Evolutionary conservation across 2,329 filamentous ascomycete species (phyloP).

Genomic region (Grosmannia serpens): DNA sequence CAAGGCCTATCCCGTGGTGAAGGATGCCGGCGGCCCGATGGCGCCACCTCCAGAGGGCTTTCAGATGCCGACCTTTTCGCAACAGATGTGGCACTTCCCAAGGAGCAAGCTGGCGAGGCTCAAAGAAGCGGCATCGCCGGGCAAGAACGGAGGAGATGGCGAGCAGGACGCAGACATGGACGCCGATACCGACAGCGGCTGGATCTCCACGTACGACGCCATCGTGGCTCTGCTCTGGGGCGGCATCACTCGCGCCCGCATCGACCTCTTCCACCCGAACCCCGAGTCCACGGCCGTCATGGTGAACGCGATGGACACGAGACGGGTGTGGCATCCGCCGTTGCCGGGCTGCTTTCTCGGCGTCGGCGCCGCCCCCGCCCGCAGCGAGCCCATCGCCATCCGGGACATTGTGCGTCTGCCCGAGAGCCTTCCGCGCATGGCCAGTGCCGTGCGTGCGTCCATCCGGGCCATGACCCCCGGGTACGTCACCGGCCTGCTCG

Average conservation of each 20-base stretch:
- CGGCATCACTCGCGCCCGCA: conserved; percentile 22
- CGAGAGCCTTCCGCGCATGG: conserved; percentile 11
- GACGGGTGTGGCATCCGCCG: conserved; percentile 13
- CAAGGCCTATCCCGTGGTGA: neutral
- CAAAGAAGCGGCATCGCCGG: conserved; percentile 21
- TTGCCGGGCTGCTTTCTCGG: conserved; percentile 15
- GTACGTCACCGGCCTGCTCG: conserved; percentile 13
- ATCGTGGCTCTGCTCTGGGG: conserved; percentile 31
- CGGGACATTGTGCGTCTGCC: neutral
- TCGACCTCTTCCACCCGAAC: conserved; percentile 18
- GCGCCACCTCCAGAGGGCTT: conserved; percentile 5
- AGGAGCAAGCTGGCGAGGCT: conserved; percentile 29
- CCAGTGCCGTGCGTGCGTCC: conserved; percentile 13
- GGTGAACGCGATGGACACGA: conserved; percentile 16
- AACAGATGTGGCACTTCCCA: conserved; percentile 26
- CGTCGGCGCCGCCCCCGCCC: conserved; percentile 12
- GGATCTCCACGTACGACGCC: conserved; percentile 36
- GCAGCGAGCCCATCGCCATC: neutral
- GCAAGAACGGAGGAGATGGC: conserved; percentile 10
- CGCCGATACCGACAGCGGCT: conserved; percentile 17
- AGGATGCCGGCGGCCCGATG: conserved; percentile 6
- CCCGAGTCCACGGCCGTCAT: conserved; percentile 1
- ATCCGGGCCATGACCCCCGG: conserved; percentile 13
- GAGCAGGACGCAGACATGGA: neutral
- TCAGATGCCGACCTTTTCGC: conserved; percentile 5